A percentile compares a stretch with the other conserved stretches of the same genome.
Conservation (phyloP, 2,329 filamentous ascomycete genomes). For the Diaporthe batatas region DNA sequence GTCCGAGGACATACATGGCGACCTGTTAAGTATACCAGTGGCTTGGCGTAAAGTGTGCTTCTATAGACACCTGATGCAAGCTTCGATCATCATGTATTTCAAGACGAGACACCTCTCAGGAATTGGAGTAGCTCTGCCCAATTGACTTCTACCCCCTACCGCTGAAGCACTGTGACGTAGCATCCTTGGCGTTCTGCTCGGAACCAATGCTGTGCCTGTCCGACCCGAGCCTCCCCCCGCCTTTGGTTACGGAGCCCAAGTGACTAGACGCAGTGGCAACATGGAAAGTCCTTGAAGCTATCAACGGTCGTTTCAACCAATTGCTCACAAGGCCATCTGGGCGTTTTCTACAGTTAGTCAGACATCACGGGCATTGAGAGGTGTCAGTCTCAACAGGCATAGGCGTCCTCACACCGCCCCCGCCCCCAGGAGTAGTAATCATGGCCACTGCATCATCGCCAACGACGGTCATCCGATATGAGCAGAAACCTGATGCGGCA, state of each 20-base stretch:
- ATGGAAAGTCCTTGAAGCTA: constrained; percentile 11
- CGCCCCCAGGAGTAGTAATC: too few species aligned
- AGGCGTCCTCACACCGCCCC: not conserved
- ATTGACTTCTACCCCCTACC: not conserved
- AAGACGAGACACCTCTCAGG: not conserved
- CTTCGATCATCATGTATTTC: not conserved
- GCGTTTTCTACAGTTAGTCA: not conserved
- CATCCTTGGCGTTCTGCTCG: constrained; percentile 10
- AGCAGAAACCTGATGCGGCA: not conserved
- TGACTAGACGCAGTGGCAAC: not conserved
- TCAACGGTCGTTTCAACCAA: not conserved
- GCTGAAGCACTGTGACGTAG: constrained; percentile 29
- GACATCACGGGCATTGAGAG: not conserved
- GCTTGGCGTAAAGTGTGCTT: too few species aligned
- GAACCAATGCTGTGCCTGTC: not conserved
- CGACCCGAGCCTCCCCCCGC: constrained; percentile 14
- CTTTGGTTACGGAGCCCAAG: not conserved
- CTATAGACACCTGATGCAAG: not conserved
- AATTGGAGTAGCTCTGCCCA: too few species aligned
- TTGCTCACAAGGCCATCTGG: not conserved
- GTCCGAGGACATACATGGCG: too few species aligned
- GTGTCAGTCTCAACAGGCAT: not conserved
- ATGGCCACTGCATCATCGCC: constrained; percentile 25
- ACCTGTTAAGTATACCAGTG: too few species aligned
- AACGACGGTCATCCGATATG: constrained; percentile 9